Evolutionary conservation across 768 basidiomycete species (phyloP), one percentile per base, ranked within the genome.

Genomic region (Mycena kentingensis): DNA sequence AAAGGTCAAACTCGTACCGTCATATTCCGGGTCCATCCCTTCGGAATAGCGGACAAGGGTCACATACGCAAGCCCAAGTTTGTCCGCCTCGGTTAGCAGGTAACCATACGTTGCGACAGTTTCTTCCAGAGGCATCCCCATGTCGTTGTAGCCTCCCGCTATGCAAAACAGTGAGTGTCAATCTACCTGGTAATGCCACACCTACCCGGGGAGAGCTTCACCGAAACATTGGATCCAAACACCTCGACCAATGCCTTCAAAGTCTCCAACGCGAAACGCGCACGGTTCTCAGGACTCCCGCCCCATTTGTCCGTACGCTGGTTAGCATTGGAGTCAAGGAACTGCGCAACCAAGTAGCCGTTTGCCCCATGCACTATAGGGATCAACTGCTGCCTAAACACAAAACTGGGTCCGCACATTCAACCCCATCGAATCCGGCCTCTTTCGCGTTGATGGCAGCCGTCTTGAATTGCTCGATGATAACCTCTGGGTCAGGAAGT

Each of bases 221-320:
- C 71, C 22, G 70, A 66, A 35, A 67, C 58, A 21, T 70, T 72
- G 24, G 64, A 55, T 7, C 73, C 73, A 54, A 65, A 71, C 29
- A 73, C 68, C 15, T 67, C 61, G 44, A 62, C 51, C 45, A 68
- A 36, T n/a, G 63, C 67, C 39, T 70, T 62, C 24, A 70, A 46
- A 36, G 63, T 67, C 54, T 74, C 72, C 19, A 73, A 60, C 7
- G 61, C 56, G 63, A 79, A 78, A 12, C 74, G 60, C 4, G 64
- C 53, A 21, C 77, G 68, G 63, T 76, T 75, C 60, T 74, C 73
- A 35, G 73, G 46, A 11, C 65, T 65, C 3, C 77, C 77, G 16
- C 77, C 77, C 69, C 73, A 79, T 31, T 64, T 49, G 67, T 76
- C 75, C 19, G 68, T 72, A 26, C 74, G 69, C 22, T 64, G 54